Conservation (phyloP, 2,329 filamentous ascomycete species). For the Diaporthe vaccinii region DNA sequence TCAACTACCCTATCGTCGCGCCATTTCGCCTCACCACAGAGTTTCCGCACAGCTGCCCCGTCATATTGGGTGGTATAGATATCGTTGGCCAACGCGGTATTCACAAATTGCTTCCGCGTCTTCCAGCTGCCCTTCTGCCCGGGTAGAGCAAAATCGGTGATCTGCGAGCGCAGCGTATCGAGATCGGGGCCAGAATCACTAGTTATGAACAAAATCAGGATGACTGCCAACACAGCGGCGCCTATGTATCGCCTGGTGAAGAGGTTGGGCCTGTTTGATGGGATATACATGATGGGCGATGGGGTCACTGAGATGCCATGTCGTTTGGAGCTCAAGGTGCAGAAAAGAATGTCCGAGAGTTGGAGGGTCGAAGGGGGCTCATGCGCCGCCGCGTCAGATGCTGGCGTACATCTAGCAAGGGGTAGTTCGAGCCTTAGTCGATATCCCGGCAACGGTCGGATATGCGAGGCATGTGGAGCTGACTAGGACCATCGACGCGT, state of each 20-base stretch:
- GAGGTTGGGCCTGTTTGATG: background rate
- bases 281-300: slow-evolving; percentile 29
- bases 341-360: background rate
- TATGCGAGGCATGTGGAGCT: slow-evolving; percentile 3
- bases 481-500: background rate
- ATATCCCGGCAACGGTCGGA: background rate
- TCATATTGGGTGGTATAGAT: slow-evolving; percentile 36
- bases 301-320: slow-evolving; percentile 1
- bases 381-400: background rate
- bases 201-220: slow-evolving; percentile 17
- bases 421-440: background rate
- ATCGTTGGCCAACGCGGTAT: slow-evolving; percentile 27
- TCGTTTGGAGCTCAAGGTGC: background rate
- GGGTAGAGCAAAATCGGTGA: background rate
- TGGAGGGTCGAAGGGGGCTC: background rate
- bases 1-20: slow-evolving; percentile 35
- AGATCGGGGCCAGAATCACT: background rate
- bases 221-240: background rate
- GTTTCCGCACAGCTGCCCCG: slow-evolving; percentile 27
- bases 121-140: slow-evolving; percentile 19
- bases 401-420: slow-evolving; percentile 7
- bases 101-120: slow-evolving; percentile 36
- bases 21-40: slow-evolving; percentile 37
- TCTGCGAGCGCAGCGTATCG: background rate
- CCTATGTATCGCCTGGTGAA: slow-evolving; percentile 4